phyloP scores from a whole-genome alignment of 306 rosid genomes.

The Cucurbita argyrosperma region DNA sequence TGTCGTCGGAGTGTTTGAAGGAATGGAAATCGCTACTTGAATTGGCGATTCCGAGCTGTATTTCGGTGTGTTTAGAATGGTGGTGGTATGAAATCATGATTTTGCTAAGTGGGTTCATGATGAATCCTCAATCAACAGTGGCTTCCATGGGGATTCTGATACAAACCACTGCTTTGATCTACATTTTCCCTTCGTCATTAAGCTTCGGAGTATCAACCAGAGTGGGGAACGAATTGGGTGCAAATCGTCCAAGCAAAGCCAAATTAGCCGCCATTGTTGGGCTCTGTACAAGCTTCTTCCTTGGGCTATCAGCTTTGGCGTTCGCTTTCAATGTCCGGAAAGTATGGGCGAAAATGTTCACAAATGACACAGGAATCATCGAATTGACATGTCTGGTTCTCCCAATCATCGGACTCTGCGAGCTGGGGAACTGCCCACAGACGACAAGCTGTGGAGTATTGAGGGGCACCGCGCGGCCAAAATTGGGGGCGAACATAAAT shows the following conservation, averaged over 20 bases:
- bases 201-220: constrained; percentile 86
- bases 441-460: constrained; percentile 82
- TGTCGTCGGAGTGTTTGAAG: constrained; percentile 31
- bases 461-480: constrained; percentile 80
- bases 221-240: constrained; percentile 82
- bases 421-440: constrained; percentile 88
- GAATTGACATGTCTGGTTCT: constrained; percentile 51
- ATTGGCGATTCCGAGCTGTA: constrained; percentile 72
- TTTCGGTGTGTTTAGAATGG: constrained; percentile 93
- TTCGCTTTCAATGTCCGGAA: constrained; percentile 47
- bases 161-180: constrained; percentile 73
- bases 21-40: constrained; percentile 38
- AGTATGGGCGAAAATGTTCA: constrained; percentile 73
- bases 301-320: constrained; percentile 49
- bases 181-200: constrained; percentile 81
- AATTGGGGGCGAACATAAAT: constrained; percentile 67
- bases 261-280: constrained; percentile 52
- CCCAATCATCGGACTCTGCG: constrained; percentile 75
- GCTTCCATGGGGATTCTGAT: constrained; percentile 90
- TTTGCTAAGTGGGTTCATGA: constrained; percentile 57
- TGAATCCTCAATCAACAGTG: constrained; percentile 72
- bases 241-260: constrained; percentile 39
- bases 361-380: constrained; percentile 45
- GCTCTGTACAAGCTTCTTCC: constrained; percentile 36
- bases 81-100: constrained; percentile 99